Conservation (phyloP, 2,329 filamentous ascomycete species). For the Monosporascus cannonballus region DNA sequence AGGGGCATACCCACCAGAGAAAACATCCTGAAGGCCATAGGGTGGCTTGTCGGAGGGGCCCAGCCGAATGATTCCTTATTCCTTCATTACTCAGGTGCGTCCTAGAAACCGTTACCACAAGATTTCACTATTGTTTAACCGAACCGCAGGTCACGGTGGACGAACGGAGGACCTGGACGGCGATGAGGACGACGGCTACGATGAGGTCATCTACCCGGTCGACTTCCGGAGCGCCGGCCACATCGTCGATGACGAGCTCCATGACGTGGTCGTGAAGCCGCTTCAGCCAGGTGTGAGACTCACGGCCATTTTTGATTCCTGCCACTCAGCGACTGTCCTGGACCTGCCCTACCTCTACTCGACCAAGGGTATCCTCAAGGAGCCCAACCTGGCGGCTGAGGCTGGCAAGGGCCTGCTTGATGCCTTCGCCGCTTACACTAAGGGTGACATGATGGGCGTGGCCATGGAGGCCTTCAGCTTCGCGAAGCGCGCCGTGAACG, state of each 20-base stretch:
- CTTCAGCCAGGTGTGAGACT: slow-evolving; percentile 50
- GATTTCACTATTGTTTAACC: neutral
- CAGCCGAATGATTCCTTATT: slow-evolving; percentile 71
- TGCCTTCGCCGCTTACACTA: slow-evolving; percentile 52
- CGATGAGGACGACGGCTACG: slow-evolving; percentile 75
- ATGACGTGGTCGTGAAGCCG: slow-evolving; percentile 62
- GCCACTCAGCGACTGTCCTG: slow-evolving; percentile 60
- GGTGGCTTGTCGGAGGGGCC: slow-evolving; percentile 67
- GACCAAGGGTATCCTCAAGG: slow-evolving; percentile 62
- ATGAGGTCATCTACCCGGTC: slow-evolving; percentile 79
- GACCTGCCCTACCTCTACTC: slow-evolving; percentile 65
- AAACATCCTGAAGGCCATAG: slow-evolving; percentile 70
- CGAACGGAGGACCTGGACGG: slow-evolving; percentile 74
- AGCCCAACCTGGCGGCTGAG: slow-evolving; percentile 62
- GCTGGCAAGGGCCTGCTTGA: slow-evolving; percentile 58
- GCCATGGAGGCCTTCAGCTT: slow-evolving; percentile 74
- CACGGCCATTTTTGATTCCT: slow-evolving; percentile 60
- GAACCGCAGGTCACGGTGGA: slow-evolving; percentile 58
- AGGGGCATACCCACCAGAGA: slow-evolving; percentile 67
- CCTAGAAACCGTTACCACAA: slow-evolving; percentile 30
- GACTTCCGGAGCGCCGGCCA: slow-evolving; percentile 75
- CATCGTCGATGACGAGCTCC: slow-evolving; percentile 80
- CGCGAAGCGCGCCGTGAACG: slow-evolving; percentile 81
- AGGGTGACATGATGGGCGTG: slow-evolving; percentile 77
- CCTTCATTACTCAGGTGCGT: slow-evolving; percentile 39